Conservation (phyloP, 1,284 basidiomycete genomes). For the Ustilago loliicola region DNA sequence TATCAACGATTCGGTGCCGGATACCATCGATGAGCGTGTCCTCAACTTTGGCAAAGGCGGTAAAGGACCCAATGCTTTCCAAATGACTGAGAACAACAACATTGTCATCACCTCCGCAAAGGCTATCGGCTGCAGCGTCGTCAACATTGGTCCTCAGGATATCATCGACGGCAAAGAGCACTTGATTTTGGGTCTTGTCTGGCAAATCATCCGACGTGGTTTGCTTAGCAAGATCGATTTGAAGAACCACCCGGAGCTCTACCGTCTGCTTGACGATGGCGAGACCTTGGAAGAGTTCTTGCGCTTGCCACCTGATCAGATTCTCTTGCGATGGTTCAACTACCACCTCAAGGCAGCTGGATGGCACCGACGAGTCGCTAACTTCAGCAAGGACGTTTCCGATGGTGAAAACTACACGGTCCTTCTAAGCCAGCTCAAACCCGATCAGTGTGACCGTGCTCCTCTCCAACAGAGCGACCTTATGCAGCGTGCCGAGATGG, state of each 20-base stretch:
- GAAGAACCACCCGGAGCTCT: constrained; percentile 96
- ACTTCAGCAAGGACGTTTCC: constrained; percentile 93
- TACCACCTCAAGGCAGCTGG: constrained; percentile 96
- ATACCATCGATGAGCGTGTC: constrained; percentile 98
- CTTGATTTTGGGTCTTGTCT: constrained; percentile 97
- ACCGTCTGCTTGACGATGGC: constrained; percentile 92
- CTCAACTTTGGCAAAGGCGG: constrained; percentile 77
- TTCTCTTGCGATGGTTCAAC: constrained; percentile 97
- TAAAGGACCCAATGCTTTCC: constrained; percentile 85
- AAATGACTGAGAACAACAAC: constrained; percentile 99
- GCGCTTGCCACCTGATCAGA: constrained; percentile 94
- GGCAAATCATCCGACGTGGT: constrained; percentile 97
- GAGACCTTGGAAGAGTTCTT: constrained; percentile 97
- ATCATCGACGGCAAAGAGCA: constrained; percentile 94
- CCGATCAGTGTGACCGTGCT: constrained; percentile 87
- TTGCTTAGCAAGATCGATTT: constrained; percentile 95
- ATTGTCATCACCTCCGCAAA: constrained; percentile 98
- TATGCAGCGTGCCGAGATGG: constrained; percentile 86
- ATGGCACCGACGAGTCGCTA: constrained; percentile 82
- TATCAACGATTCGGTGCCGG: constrained; percentile 98
- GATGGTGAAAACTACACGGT: constrained; percentile 98
- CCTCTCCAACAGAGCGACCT: constrained; percentile 89
- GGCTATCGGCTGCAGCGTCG: constrained; percentile 97
- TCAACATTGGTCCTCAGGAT: constrained; percentile 96
- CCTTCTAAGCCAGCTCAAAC: constrained; percentile 91